Base-by-base conservation (phyloP, 169 alveolate species). In the Plasmodium knowlesi region DNA sequence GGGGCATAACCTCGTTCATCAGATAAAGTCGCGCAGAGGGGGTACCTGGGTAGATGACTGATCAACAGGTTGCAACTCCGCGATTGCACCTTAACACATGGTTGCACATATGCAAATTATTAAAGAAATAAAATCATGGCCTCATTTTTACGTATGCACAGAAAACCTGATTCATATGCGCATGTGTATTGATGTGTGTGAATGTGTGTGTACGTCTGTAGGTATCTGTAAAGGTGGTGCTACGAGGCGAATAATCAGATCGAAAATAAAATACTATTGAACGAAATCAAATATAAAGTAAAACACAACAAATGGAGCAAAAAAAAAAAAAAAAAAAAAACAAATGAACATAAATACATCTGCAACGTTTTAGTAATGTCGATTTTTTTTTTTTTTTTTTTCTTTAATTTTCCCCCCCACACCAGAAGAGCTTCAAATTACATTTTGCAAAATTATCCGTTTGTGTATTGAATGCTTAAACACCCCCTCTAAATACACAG, bases 111-210 rank as follows among this genome's bases (percentile, higher is more conserved):
- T 22, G 76, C 34, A 61, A 61, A 61, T 61, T 61, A 19, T 61
- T 61, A 61, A 61, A 61, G 76, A 19, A 61, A 61, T 61, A 61
- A 61, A 61, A 61, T 61, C 34, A 61, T 61, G 37, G 16, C 76
- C 34, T 61, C 76, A 61, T 61, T 61, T 61, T 61, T 61, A 61
- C 76, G 76, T 61, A 61, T 61, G 28, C 76, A 61, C 76, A 5
- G 34, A n/a, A 61, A 61, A 19, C 14, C 14, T 61, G 37, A 61
- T 10, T 61, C 16, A 25, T 61, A 34, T 61, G 73, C 3, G 73
- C 10, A 30, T 57, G 76, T 25, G 34, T 61, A 61, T 46, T 46
- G 57, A 19, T 61, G 16, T 61, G 34, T 61, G 34, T 61, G 76
- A 22, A 22, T 3, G 76, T 61, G 34, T 61, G 76, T 4, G 76